Conservation (phyloP, 257 asterid genomes). For the Cruciata laevipes region DNA sequence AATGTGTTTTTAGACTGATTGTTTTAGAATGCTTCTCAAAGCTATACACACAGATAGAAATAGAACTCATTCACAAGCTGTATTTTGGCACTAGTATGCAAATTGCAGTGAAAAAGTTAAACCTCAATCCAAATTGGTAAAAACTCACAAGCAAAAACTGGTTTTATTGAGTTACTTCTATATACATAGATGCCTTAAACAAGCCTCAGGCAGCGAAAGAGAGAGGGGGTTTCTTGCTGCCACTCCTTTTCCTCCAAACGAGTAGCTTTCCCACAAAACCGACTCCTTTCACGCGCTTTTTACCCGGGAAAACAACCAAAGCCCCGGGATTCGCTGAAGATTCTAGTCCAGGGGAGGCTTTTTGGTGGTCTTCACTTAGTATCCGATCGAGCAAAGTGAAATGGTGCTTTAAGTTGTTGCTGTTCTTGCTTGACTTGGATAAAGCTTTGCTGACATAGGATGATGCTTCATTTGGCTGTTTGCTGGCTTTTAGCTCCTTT, state of each 20-base stretch:
- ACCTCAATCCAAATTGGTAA: constrained; percentile 5
- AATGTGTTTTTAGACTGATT: neutral
- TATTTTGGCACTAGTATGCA: neutral
- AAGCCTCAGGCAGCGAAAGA: constrained; percentile 33
- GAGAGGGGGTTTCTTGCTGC: constrained; percentile 34
- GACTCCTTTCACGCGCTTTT: constrained; percentile 48
- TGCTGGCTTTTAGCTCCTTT: constrained; percentile 55
- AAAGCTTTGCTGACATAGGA: constrained; percentile 30
- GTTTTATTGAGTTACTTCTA: constrained; percentile 16
- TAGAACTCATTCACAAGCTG: neutral
- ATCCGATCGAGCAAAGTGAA: constrained; percentile 73
- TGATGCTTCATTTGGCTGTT: constrained; percentile 39
- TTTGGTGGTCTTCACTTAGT: constrained; percentile 42
- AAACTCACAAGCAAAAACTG: constrained; percentile 14
- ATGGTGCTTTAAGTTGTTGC: constrained; percentile 32
- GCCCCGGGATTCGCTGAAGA: constrained; percentile 32
- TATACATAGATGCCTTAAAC: neutral
- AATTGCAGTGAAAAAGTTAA: neutral
- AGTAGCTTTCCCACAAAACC: constrained; percentile 60
- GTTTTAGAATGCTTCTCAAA: neutral
- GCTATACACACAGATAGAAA: neutral
- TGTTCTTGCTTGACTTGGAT: constrained; percentile 23
- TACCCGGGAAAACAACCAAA: constrained; percentile 42
- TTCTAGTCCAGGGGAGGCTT: constrained; percentile 25
- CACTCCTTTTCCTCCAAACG: constrained; percentile 48